Evolutionary conservation across 352 stramenopile genomes (phyloP), one percentile per base, ranked within the genome.

Genomic region (Pythium monospermum): DNA sequence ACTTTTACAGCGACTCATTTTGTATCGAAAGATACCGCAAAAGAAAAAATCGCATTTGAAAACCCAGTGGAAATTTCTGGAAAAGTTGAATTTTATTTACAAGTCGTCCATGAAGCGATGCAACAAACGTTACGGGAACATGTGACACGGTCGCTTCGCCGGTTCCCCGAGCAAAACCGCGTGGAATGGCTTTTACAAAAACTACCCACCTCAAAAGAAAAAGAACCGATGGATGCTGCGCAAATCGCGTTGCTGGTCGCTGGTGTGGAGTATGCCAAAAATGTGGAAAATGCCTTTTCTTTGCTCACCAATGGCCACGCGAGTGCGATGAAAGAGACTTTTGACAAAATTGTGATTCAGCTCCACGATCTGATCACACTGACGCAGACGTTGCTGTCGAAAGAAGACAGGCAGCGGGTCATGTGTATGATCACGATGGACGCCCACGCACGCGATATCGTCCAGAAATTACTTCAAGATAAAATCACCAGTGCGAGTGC

Each of bases 401-500:
- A 85, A 45, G 82, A 76, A 31, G 91, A 98, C 57, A 85, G 92
- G 3, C 88, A 90, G 53, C 79, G 94, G 13, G 70, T 98, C 19
- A 98, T 98, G 88, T 94, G 90, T 40, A 85, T 96, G 64, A 98
- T 98, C 61, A 98, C 92, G 4, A 95, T 96, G 69, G 93, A 98
- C 57, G 87, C 91, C 0, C 92, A 98, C 57, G 73, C 80, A 8
- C 76, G 92, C 28, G 93, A 98, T 57, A 73, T 98, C 38, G 76
- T 98, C 0, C 80, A 96, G 22, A 96, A 94, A 22, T 73, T 98
- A 25, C 64, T 97, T 6, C 83, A 89, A 26, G 81, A 96, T 57
- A 59, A 87, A 28, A 91, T 97, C 15, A 80, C 66, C 26, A 68
- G 44, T 26, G 40, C 75, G 13, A 76, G 42, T 15, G 85, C 80